These are phyloP conservation scores for Rossbeevera mucosa DNA, from an alignment of 768 basidiomycete genomes.

Conservation along the genomic window DNA sequence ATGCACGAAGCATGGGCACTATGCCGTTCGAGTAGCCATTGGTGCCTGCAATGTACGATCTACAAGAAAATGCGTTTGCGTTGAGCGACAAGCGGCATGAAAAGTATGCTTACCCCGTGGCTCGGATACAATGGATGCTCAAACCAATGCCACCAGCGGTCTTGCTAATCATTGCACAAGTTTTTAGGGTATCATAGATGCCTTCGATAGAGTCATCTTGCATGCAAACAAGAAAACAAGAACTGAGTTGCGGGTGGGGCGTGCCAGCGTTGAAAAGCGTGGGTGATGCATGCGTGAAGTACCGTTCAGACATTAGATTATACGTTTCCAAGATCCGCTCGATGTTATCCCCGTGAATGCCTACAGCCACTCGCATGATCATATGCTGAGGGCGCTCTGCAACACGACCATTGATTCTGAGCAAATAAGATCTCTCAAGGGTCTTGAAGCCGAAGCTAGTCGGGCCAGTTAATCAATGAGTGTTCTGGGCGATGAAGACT, in stretches of 20 bases:
- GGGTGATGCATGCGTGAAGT: constrained; percentile 97
- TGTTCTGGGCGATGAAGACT: constrained; percentile 24
- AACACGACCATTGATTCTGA: constrained; percentile 89
- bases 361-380: constrained; percentile 99
- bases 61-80: constrained; percentile 27
- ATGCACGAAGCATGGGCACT: constrained; percentile 97
- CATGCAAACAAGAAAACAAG: constrained; percentile 98
- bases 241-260: constrained; percentile 89
- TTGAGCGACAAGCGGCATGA: background rate
- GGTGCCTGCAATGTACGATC: constrained; percentile 97
- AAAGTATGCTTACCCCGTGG: constrained; percentile 67
- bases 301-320: constrained; percentile 95
- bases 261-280: constrained; percentile 98
- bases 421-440: constrained; percentile 93
- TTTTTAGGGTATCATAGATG: constrained; percentile 98
- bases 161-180: constrained; percentile 98
- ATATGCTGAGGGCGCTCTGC: constrained; percentile 98
- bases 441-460: constrained; percentile 98
- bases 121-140: constrained; percentile 93
- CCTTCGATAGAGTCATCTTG: constrained; percentile 99
- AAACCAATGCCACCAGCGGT: constrained; percentile 97
- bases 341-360: constrained; percentile 88
- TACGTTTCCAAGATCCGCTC: constrained; percentile 89
- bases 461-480: background rate
- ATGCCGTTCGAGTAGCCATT: constrained; percentile 99